Evolutionary conservation across 768 basidiomycete species (phyloP), one percentile per base, ranked within the genome.

Genomic region (Calocybe gangraenosa): DNA sequence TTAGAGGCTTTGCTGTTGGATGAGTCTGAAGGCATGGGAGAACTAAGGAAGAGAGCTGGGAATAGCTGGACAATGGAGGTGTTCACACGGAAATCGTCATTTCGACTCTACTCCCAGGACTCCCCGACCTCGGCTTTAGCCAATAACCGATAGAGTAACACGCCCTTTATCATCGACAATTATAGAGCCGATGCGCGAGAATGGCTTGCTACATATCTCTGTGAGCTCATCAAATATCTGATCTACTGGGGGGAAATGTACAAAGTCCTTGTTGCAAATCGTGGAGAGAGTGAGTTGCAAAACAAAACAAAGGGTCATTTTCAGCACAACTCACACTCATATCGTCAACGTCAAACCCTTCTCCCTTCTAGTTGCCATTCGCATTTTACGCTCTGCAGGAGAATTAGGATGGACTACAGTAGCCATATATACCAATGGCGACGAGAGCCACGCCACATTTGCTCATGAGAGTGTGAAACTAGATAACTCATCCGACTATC

Each of bases 391-490:
- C 52, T 84, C 88, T 1, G 87, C 91, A 14, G 82, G 34, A 25
- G 55, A 53, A 28, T 35, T 54, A 19, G 51, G 47, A 22, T 91
- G 92, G 89, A 75, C 79, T 54, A 91, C 89, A 23, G 90, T 92
- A 35, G 86, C 91, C 9, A 81, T 92, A 59, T 93, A 87, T 70
- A 91, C 84, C 1, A 84, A 88, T 54, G 81, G 83, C 43, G 88
- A 92, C 60, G 84, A 85, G 55, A 87, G 92, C 64, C 72, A 83
- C 55, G 82, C 87, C 47, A 82, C 85, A 1, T 78, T 90, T 47
- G 87, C 92, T 59, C 82, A 91, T 56, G 86, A 87, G 42, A 86
- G 86, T 10, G 85, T 89, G 59, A 90, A 92, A 82, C 86, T 94
- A 50, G 85, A 87, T 55, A 80, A 77, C 14, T 82, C 81, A 70